Evolutionary conservation across 176 grass and related monocot genomes (phyloP).

Genomic region (Rhynchospora pubera): DNA sequence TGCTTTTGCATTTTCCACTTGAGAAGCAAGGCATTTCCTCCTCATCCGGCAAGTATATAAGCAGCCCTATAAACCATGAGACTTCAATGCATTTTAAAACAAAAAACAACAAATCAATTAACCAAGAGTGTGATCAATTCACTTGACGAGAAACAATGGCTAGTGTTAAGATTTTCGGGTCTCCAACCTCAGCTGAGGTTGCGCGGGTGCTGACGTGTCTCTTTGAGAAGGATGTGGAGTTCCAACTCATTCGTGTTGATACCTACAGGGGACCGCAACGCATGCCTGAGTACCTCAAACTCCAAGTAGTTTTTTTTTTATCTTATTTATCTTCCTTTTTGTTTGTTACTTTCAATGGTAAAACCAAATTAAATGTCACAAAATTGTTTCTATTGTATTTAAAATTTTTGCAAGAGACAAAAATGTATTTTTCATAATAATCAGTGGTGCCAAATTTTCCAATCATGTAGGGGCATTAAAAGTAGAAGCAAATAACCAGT

Average conservation of each 20-base stretch:
- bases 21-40: constrained; percentile 66
- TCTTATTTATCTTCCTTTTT: not conserved
- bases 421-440: too few relatives aligned
- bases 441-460: too few relatives aligned
- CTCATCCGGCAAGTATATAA: constrained; percentile 41
- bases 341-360: not conserved
- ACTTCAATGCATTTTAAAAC: constrained; percentile 14
- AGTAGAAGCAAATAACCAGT: too few relatives aligned
- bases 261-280: constrained; percentile 53
- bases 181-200: constrained; percentile 71
- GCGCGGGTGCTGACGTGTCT: constrained; percentile 87
- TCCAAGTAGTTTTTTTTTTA: constrained; percentile 33
- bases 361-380: not conserved
- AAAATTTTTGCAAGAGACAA: not conserved
- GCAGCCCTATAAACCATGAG: not conserved
- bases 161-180: constrained; percentile 88
- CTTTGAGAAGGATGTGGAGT: constrained; percentile 93
- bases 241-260: constrained; percentile 91
- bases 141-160: constrained; percentile 5
- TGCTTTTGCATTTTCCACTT: constrained; percentile 38
- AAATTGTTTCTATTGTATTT: not conserved
- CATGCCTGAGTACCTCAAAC: constrained; percentile 91
- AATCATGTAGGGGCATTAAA: too few relatives aligned
- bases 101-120: not conserved
- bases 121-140: not conserved